A percentile compares a stretch with the other conserved stretches of the same genome.
Conservation (phyloP, 169 alveolate genomes). For the Plasmodium chabaudi region DNA sequence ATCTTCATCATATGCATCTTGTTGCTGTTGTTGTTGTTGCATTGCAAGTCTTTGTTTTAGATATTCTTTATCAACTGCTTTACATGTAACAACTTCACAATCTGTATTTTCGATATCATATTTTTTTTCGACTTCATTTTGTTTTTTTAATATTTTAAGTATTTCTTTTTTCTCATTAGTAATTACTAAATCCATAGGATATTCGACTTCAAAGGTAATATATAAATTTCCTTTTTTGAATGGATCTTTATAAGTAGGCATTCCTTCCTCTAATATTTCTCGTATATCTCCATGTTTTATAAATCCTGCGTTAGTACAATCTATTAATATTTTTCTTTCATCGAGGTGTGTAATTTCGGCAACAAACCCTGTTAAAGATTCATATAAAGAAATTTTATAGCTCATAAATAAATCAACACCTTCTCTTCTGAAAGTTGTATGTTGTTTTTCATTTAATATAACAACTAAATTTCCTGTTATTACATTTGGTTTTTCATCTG, state of each 20-base stretch:
- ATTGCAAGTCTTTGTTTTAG: slow-evolving; percentile 37
- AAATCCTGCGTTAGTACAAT: slow-evolving; percentile 51
- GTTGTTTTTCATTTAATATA: slow-evolving; percentile 90
- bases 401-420: slow-evolving; percentile 95
- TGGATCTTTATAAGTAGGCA: slow-evolving; percentile 96
- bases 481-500: slow-evolving; percentile 96
- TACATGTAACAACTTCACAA: slow-evolving; percentile 61
- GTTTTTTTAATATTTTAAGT: slow-evolving; percentile 65
- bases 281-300: slow-evolving; percentile 87
- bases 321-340: slow-evolving; percentile 85
- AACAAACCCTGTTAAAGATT: slow-evolving; percentile 96
- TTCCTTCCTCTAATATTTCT: slow-evolving; percentile 94
- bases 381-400: slow-evolving; percentile 92
- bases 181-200: slow-evolving; percentile 91
- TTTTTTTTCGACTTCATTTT: slow-evolving; percentile 57
- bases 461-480: slow-evolving; percentile 94
- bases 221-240: slow-evolving; percentile 94
- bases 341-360: slow-evolving; percentile 95
- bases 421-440: slow-evolving; percentile 93
- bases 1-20: slow-evolving; percentile 62
- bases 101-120: slow-evolving; percentile 66
- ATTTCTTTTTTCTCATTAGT: slow-evolving; percentile 78
- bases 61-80: slow-evolving; percentile 48
- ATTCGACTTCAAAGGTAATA: slow-evolving; percentile 93
- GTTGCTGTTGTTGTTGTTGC: slow-evolving; percentile 71